phyloP scores from a whole-genome alignment of 1,284 basidiomycete species.

The Ganoderma multipileum region DNA sequence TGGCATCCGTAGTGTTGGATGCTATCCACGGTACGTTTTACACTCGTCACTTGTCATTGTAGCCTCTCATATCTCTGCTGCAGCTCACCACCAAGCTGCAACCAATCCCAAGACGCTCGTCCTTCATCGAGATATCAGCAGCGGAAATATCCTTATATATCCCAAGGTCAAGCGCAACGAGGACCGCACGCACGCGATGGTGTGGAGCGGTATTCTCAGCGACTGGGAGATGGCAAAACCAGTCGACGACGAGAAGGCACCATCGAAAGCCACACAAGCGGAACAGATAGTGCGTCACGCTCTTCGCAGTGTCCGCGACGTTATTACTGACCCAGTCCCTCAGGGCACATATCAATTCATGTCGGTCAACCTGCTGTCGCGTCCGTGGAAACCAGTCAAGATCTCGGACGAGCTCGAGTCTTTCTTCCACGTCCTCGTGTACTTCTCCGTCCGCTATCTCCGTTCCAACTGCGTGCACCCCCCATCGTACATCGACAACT shows the following conservation, averaged over 20 bases:
- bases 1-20: constrained; percentile 12
- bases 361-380: constrained; percentile 9
- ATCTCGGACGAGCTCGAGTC: constrained; percentile 19
- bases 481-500: constrained; percentile 5
- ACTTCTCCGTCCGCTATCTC: constrained; percentile 17
- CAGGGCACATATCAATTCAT: constrained; percentile 18
- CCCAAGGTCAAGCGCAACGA: background rate
- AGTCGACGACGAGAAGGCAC: accelerated
- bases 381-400: background rate
- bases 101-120: background rate
- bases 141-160: constrained; percentile 18
- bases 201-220: constrained; percentile 16
- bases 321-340: no score
- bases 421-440: constrained; percentile 19
- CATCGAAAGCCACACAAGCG: background rate
- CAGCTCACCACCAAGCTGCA: constrained; percentile 6
- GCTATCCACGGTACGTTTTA: constrained; percentile 15
- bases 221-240: constrained; percentile 25
- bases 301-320: background rate
- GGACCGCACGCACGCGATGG: background rate
- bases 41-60: background rate
- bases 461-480: background rate
- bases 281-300: background rate
- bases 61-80: no score
- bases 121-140: constrained; percentile 25